Evolutionary conservation across 345 rosid genomes (phyloP).

Genomic region (Limnanthes douglasii): DNA sequence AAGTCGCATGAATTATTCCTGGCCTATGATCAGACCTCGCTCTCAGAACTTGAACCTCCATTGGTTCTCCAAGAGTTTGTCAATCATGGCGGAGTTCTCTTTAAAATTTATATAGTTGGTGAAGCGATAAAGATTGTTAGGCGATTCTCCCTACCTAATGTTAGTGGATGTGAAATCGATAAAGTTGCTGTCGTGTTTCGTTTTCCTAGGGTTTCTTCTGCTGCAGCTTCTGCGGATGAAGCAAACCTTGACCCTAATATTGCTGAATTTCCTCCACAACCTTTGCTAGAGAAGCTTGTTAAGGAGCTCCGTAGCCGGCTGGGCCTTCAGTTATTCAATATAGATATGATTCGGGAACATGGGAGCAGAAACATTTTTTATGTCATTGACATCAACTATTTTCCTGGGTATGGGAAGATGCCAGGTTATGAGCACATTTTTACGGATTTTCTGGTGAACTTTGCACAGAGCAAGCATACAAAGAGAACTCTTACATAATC

Average conservation of each 20-base stretch:
- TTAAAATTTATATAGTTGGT: conserved; percentile 71
- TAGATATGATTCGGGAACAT: conserved; percentile 82
- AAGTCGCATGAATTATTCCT: conserved; percentile 79
- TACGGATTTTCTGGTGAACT: conserved; percentile 60
- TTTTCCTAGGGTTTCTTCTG: conserved; percentile 86
- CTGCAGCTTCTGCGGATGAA: conserved; percentile 79
- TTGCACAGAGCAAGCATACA: conserved; percentile 23
- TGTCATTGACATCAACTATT: conserved; percentile 94
- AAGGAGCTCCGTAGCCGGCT: conserved; percentile 62
- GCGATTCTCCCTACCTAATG: conserved; percentile 77
- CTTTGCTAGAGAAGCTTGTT: conserved; percentile 70
- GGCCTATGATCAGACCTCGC: conserved; percentile 60
- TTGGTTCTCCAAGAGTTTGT: conserved; percentile 90
- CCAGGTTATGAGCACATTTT: conserved; percentile 76
- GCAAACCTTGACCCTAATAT: conserved; percentile 73
- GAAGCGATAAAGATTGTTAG: conserved; percentile 75
- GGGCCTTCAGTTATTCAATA: conserved; percentile 84
- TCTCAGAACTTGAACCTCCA: conserved; percentile 76
- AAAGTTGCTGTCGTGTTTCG: conserved; percentile 42
- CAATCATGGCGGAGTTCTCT: conserved; percentile 87
- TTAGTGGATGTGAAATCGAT: conserved; percentile 35
- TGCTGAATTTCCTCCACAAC: conserved; percentile 78
- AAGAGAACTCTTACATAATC: too few species aligned
- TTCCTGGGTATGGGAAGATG: conserved; percentile 87
- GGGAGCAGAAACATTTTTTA: conserved; percentile 57